These are phyloP conservation scores for Penicillium fuscoglaucum DNA, from an alignment of 2,329 filamentous ascomycete genomes.

Conservation along the genomic window DNA sequence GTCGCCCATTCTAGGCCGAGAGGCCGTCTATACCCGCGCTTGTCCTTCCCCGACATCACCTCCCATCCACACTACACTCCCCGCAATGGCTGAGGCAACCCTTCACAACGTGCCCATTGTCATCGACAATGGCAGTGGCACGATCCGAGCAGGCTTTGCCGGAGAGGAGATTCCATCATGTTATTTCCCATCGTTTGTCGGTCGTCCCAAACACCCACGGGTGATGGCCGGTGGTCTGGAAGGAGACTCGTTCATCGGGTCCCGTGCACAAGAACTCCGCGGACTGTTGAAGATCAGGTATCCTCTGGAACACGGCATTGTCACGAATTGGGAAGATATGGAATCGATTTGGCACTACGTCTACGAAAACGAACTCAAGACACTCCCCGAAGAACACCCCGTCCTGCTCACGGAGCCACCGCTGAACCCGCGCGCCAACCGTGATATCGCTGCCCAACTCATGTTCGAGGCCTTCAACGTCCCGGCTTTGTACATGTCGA, in stretches of 20 bases:
- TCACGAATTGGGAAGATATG: slow-evolving; percentile 99
- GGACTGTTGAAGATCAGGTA: slow-evolving; percentile 94
- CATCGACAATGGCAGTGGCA: slow-evolving; percentile 97
- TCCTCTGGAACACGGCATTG: slow-evolving; percentile 94
- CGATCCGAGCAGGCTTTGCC: slow-evolving; percentile 94
- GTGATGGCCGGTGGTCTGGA: slow-evolving; percentile 96
- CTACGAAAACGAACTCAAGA: slow-evolving; percentile 93
- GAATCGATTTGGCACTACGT: slow-evolving; percentile 99
- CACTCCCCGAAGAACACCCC: slow-evolving; percentile 96
- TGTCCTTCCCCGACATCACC: slow-evolving; percentile 20
- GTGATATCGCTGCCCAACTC: slow-evolving; percentile 94
- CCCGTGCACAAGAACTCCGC: slow-evolving; percentile 84
- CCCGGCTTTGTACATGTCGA: slow-evolving; percentile 91
- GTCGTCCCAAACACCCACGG: slow-evolving; percentile 89
- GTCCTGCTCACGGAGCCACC: slow-evolving; percentile 95
- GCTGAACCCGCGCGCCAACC: slow-evolving; percentile 90
- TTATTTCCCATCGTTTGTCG: slow-evolving; percentile 96
- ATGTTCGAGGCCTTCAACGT: slow-evolving; percentile 99
- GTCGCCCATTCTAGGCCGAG: slow-evolving; percentile 29
- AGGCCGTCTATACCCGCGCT: slow-evolving; percentile 32
- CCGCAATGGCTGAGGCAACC: slow-evolving; percentile 61
- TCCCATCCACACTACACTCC: slow-evolving; percentile 17
- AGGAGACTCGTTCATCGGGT: slow-evolving; percentile 95
- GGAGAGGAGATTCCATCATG: slow-evolving; percentile 95
- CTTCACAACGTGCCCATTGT: slow-evolving; percentile 98